Evolutionary conservation across 495 filamentous ascomycete species (phyloP).

Genomic region (Penicillium paradoxum): DNA sequence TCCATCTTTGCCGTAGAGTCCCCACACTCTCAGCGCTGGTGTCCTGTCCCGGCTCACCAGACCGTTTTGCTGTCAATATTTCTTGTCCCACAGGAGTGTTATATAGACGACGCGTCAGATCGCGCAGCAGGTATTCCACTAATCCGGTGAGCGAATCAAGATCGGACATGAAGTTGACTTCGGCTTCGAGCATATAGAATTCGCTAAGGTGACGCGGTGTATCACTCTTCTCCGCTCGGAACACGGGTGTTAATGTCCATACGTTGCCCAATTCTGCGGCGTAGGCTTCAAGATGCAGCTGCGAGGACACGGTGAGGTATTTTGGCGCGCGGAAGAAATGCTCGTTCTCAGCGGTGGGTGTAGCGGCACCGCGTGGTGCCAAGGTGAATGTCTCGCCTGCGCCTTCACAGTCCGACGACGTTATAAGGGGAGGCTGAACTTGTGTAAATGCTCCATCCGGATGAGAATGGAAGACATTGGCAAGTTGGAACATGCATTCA

Average conservation of each 20-base stretch:
- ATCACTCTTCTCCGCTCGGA: slow-evolving; percentile 91
- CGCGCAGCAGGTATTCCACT: slow-evolving; percentile 69
- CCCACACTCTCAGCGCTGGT: slow-evolving; percentile 25
- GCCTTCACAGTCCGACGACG: slow-evolving; percentile 95
- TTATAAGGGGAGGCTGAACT: slow-evolving; percentile 88
- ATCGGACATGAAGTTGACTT: slow-evolving; percentile 70
- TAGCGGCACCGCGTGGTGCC: slow-evolving; percentile 33
- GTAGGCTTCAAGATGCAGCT: slow-evolving; percentile 90
- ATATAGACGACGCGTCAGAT: slow-evolving; percentile 52
- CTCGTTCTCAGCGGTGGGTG: slow-evolving; percentile 29
- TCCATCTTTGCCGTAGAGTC: slow-evolving; percentile 63
- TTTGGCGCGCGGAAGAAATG: slow-evolving; percentile 84
- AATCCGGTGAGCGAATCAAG: slow-evolving; percentile 67
- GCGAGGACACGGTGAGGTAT: slow-evolving; percentile 92
- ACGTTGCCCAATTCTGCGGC: slow-evolving; percentile 84
- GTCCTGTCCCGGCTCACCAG: slow-evolving; percentile 34
- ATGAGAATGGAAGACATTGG: slow-evolving; percentile 60
- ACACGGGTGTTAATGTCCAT: slow-evolving; percentile 91
- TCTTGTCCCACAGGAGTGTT: slow-evolving; percentile 58
- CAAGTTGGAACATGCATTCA: slow-evolving; percentile 71
- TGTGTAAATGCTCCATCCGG: slow-evolving; percentile 65
- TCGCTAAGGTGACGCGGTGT: slow-evolving; percentile 92
- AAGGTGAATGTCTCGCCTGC: slow-evolving; percentile 93
- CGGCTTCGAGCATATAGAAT: slow-evolving; percentile 98
- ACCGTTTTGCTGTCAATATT: slow-evolving; percentile 45